Percentiles rank a stretch among this genome's conserved stretches.
These are phyloP conservation scores for Tolypocladium nubicola DNA, from an alignment of 2,329 filamentous ascomycete genomes.

Conservation along the genomic window DNA sequence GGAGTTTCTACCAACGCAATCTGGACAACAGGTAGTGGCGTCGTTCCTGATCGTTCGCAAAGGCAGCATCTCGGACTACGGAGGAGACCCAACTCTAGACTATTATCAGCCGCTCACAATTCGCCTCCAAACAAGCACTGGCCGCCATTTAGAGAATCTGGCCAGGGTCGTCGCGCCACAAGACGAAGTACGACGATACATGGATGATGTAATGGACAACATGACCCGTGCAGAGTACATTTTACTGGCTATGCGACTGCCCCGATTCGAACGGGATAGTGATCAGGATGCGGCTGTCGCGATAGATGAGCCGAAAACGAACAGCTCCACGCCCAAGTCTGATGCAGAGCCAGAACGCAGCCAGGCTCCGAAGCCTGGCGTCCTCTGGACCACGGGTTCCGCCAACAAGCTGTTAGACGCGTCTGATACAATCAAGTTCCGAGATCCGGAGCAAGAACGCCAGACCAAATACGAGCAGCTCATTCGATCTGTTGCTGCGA, in stretches of 20 bases:
- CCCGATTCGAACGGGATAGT: constrained; percentile 26
- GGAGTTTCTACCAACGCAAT: constrained; percentile 44
- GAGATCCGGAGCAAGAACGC: constrained; percentile 23
- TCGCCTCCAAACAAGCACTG: constrained; percentile 42
- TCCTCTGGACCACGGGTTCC: constrained; percentile 22
- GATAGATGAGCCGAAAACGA: constrained; percentile 19
- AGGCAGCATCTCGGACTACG: constrained; percentile 55
- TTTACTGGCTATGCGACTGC: constrained; percentile 55
- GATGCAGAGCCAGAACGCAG: constrained; percentile 15
- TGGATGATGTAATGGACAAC: constrained; percentile 60
- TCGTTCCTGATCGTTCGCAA: constrained; percentile 71
- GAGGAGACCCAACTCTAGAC: constrained; percentile 52
- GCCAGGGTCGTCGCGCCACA: constrained; percentile 50
- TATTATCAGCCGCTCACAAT: constrained; percentile 70
- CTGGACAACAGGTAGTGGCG: constrained; percentile 53
- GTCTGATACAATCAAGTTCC: constrained; percentile 12
- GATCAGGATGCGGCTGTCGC: constrained; percentile 15
- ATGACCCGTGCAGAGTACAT: constrained; percentile 60
- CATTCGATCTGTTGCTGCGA: constrained; percentile 24
- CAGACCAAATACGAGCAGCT: constrained; percentile 25
- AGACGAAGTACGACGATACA: constrained; percentile 54
- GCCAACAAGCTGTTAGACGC: constrained; percentile 5
- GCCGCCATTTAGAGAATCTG: constrained; percentile 49
- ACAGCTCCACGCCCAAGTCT: constrained; percentile 17
- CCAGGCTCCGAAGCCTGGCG: constrained; percentile 14